Evolutionary conservation across 805 yeast genomes (phyloP).

Genomic region (Maudiozyma barnettii): DNA sequence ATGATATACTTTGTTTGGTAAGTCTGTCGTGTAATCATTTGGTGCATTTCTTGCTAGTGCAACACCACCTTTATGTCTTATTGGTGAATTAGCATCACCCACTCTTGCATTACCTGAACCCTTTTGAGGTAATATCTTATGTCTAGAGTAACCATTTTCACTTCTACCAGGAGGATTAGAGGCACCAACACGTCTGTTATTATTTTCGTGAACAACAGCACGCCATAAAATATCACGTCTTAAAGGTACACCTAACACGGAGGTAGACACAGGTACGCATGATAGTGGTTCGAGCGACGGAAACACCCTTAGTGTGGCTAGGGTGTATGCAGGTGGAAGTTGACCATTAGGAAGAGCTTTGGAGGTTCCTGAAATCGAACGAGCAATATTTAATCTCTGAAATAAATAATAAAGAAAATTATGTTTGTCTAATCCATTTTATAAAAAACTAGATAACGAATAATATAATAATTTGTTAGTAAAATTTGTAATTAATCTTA

Average conservation of each 20-base stretch:
- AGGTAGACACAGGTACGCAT: constrained; percentile 65
- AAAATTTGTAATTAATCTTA: too few species aligned
- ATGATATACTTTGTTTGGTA: constrained; percentile 65
- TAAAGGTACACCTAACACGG: constrained; percentile 61
- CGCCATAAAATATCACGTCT: constrained; percentile 91
- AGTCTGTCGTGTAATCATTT: constrained; percentile 71
- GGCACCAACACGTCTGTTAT: constrained; percentile 80
- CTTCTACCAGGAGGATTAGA: constrained; percentile 80
- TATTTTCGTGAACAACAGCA: constrained; percentile 89
- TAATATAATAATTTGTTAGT: too few species aligned
- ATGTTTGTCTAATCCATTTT: too few species aligned
- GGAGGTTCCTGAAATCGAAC: not conserved
- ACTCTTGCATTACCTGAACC: constrained; percentile 93
- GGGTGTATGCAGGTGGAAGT: constrained; percentile 58
- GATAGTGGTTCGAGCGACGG: constrained; percentile 84
- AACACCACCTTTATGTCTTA: constrained; percentile 77
- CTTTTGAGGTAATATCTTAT: constrained; percentile 79
- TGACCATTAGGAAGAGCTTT: constrained; percentile 18
- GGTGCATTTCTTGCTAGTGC: constrained; percentile 90
- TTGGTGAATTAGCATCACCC: constrained; percentile 94
- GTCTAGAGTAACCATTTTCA: constrained; percentile 75
- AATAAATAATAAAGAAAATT: not conserved
- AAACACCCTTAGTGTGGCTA: constrained; percentile 70
- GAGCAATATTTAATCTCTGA: not conserved
- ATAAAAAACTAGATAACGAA: too few species aligned